Evolutionary conservation across 1,139 yeast genomes (phyloP).

Genomic region (Meyerozyma athensensis): DNA sequence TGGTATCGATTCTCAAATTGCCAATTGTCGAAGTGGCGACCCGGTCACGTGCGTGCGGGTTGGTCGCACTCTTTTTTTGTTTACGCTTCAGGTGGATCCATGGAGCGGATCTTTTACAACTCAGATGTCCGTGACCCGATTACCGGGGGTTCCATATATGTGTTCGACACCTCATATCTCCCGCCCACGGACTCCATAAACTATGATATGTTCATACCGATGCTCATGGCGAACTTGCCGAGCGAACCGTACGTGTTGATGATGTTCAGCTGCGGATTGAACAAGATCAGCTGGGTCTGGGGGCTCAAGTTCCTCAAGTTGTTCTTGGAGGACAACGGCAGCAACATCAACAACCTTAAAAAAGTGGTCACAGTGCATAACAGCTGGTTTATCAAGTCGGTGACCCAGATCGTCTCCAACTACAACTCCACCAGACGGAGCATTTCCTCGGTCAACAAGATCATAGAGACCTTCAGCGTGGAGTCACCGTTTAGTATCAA

Average conservation of each 20-base stretch:
- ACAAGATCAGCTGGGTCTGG: constrained; percentile 67
- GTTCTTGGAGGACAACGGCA: constrained; percentile 50
- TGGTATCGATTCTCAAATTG: background rate
- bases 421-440: constrained; percentile 31
- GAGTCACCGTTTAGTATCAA: constrained; percentile 27
- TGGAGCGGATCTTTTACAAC: constrained; percentile 56
- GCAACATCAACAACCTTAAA: constrained; percentile 43
- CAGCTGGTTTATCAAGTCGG: constrained; percentile 81
- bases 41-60: background rate
- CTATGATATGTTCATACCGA: constrained; percentile 40
- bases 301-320: constrained; percentile 70
- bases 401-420: constrained; percentile 68
- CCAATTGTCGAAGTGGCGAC: constrained; percentile 1
- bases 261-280: constrained; percentile 77
- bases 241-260: constrained; percentile 55
- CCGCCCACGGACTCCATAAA: constrained; percentile 50
- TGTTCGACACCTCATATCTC: constrained; percentile 71
- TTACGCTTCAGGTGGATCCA: constrained; percentile 9
- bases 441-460: constrained; percentile 23
- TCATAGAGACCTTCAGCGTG: constrained; percentile 25
- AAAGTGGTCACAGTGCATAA: constrained; percentile 84
- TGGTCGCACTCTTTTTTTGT: background rate
- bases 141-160: constrained; percentile 60
- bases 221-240: constrained; percentile 44
- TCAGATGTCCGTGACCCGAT: constrained; percentile 57